phyloP scores from a whole-genome alignment of 208 protist species.

The Trypanosoma lewisi region DNA sequence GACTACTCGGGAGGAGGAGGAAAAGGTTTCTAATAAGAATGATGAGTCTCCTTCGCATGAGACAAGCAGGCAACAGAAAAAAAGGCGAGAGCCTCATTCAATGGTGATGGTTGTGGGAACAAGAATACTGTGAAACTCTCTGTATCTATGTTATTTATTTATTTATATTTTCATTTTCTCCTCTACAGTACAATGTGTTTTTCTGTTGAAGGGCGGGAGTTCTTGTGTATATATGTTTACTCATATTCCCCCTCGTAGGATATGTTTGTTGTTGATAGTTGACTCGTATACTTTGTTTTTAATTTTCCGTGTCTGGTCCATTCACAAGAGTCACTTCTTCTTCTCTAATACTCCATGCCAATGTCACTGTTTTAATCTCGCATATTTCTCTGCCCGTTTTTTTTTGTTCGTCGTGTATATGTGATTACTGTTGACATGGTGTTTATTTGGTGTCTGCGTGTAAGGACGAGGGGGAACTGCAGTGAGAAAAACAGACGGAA shows the following conservation, averaged over 20 bases:
- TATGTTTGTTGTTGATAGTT: too few species aligned
- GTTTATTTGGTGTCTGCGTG: not conserved
- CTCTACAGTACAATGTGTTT: not conserved
- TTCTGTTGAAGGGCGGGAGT: too few species aligned
- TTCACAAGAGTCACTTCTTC: not conserved
- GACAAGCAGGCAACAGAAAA: slow-evolving; percentile 3
- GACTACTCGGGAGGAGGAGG: slow-evolving; percentile 9
- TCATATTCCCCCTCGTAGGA: too few species aligned
- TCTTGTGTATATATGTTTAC: too few species aligned
- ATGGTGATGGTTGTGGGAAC: slow-evolving; percentile 44
- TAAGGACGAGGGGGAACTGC: not conserved
- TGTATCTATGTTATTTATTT: not conserved
- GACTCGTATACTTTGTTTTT: not conserved
- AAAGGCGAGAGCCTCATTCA: not conserved
- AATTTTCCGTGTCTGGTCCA: not conserved
- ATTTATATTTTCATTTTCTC: not conserved
- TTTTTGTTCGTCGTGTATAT: not conserved
- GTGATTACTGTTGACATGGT: not conserved
- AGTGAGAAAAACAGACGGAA: too few species aligned
- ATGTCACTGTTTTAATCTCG: not conserved
- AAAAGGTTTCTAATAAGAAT: not conserved
- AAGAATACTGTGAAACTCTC: slow-evolving; percentile 33
- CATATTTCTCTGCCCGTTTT: not conserved
- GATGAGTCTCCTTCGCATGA: not conserved
- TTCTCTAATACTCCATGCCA: too few species aligned